A percentile compares a stretch with the other conserved stretches of the same genome.
phyloP scores from a whole-genome alignment of 352 stramenopile species.

The Aphanomyces astaci region DNA sequence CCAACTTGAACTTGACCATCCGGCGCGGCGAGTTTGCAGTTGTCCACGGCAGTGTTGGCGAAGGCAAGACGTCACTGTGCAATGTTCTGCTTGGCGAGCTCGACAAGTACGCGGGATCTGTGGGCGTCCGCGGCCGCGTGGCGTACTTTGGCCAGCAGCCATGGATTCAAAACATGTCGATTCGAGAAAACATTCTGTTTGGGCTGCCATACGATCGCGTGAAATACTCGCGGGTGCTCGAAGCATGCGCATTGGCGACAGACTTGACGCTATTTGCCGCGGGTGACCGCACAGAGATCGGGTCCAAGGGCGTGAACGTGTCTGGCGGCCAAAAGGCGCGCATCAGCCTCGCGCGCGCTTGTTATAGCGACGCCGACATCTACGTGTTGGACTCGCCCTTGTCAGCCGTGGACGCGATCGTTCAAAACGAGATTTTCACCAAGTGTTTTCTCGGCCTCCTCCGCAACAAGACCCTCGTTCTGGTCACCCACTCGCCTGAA shows the following conservation, averaged over 20 bases:
- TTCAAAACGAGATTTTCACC: conserved; percentile 82
- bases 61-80: conserved; percentile 51
- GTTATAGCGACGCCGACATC: conserved; percentile 23
- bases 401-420: conserved; percentile 83
- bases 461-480: conserved; percentile 48
- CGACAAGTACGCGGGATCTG: conserved; percentile 36
- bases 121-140: conserved; percentile 36
- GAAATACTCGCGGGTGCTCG: conserved; percentile 36
- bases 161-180: conserved; percentile 93
- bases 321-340: conserved; percentile 37
- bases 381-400: conserved; percentile 24
- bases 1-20: conserved; percentile 36
- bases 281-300: conserved; percentile 55
- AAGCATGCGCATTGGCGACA: conserved; percentile 24
- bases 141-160: conserved; percentile 76
- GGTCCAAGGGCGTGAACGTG: conserved; percentile 47
- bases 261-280: conserved; percentile 35
- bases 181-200: conserved; percentile 85
- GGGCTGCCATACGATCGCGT: conserved; percentile 48
- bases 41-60: conserved; percentile 41
- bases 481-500: conserved; percentile 73
- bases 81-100: conserved; percentile 77
- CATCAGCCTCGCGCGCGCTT: conserved; percentile 22
- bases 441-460: conserved; percentile 58
- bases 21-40: conserved; percentile 44